Evolutionary conservation across 495 filamentous ascomycete species (phyloP).

Genomic region (Neurospora sp.): DNA sequence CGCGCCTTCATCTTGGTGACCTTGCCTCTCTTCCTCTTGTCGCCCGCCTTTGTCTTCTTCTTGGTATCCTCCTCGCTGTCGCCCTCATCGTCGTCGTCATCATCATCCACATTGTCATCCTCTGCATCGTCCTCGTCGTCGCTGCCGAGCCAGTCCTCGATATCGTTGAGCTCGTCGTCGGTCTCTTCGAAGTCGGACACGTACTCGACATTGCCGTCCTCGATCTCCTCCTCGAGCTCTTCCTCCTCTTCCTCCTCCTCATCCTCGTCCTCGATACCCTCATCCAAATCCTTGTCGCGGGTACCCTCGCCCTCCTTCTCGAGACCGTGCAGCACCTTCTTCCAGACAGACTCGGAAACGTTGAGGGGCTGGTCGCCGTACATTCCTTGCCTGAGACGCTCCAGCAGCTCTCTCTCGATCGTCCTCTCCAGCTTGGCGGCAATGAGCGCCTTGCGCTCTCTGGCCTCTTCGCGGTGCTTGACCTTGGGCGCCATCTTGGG

Average conservation of each 20-base stretch:
- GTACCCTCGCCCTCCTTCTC: conserved; percentile 76
- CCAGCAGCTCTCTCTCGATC: conserved; percentile 93
- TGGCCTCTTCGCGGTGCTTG: conserved; percentile 71
- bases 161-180: conserved; percentile 40
- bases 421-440: conserved; percentile 93
- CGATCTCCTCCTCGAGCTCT: conserved; percentile 57
- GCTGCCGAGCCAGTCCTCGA: conserved; percentile 41
- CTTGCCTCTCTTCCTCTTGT: conserved; percentile 57
- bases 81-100: conserved; percentile 38
- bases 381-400: conserved; percentile 79
- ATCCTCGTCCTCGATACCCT: conserved; percentile 73
- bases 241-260: conserved; percentile 55
- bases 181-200: conserved; percentile 52
- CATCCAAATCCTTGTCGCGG: conserved; percentile 80
- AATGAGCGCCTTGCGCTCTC: conserved; percentile 86
- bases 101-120: conserved; percentile 40
- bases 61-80: conserved; percentile 35
- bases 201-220: conserved; percentile 77
- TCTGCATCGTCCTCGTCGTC: conserved; percentile 39
- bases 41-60: conserved; percentile 42
- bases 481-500: conserved; percentile 91
- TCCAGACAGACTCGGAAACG: conserved; percentile 89
- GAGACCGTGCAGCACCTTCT: conserved; percentile 86
- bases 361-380: conserved; percentile 94
- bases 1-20: conserved; percentile 48